These are phyloP conservation scores for Orychophragmus violaceus DNA, from an alignment of 345 rosid species.

Conservation along the genomic window DNA sequence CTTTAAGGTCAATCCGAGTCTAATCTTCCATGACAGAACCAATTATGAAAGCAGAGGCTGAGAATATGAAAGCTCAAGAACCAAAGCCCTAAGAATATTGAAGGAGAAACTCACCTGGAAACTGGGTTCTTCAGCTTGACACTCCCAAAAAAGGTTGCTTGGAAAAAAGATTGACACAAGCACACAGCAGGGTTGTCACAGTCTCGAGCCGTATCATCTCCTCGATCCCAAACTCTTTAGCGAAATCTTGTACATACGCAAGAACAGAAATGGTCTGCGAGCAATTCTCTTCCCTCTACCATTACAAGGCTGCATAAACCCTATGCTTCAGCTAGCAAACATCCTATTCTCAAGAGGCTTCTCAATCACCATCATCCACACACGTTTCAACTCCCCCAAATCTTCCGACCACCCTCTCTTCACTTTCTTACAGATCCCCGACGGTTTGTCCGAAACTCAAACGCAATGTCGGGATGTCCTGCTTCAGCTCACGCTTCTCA, in stretches of 20 bases:
- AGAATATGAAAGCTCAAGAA: neutral
- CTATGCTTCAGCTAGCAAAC: constrained; percentile 62
- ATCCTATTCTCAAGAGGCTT: constrained; percentile 41
- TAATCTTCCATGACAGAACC: neutral
- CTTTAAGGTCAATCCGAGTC: constrained; percentile 2
- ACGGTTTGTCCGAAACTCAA: constrained; percentile 26
- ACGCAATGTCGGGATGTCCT: constrained; percentile 15
- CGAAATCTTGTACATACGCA: too few species aligned
- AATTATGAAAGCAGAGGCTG: neutral
- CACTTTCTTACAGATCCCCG: constrained; percentile 29
- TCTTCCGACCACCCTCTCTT: constrained; percentile 24
- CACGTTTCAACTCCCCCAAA: constrained; percentile 34
- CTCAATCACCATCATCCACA: constrained; percentile 45
- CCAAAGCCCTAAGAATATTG: neutral
- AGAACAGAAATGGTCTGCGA: neutral
- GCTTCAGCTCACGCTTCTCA: constrained; percentile 26
- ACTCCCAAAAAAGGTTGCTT: neutral
- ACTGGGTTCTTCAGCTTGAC: neutral
- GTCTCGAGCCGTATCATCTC: too few species aligned
- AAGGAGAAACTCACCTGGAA: constrained; percentile 11
- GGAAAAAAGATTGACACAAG: neutral
- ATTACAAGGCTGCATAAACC: constrained; percentile 57
- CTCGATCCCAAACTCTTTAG: too few species aligned
- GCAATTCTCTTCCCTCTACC: constrained; percentile 57
- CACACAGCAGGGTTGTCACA: neutral